Conservation (phyloP, 148 eudicot genomes). For the Chenopodium berlandieri region DNA sequence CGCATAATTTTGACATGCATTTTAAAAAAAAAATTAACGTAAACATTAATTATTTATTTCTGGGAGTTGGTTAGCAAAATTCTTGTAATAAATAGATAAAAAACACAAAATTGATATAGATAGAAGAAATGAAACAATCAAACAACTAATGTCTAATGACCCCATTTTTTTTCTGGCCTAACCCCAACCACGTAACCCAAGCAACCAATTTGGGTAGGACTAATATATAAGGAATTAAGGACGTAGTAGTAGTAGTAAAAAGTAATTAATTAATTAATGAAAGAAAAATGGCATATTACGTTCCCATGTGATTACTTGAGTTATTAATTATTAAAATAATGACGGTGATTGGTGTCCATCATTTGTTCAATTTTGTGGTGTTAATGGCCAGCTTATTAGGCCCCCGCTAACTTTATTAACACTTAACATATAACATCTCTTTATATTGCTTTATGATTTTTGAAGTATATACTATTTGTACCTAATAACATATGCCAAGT, state of each 20-base stretch:
- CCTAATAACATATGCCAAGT: neutral
- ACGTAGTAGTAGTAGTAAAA: too few relatives aligned
- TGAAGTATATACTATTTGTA: conserved; percentile 4
- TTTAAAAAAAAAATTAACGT: too few relatives aligned
- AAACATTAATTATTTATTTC: too few relatives aligned
- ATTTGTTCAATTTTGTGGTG: conserved; percentile 13
- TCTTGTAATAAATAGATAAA: too few relatives aligned
- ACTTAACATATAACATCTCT: neutral
- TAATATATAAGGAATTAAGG: too few relatives aligned
- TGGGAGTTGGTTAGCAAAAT: too few relatives aligned
- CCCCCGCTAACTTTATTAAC: neutral
- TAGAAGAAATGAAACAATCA: too few relatives aligned
- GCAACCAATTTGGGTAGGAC: neutral
- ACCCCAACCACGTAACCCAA: neutral
- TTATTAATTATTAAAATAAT: conserved; percentile 6
- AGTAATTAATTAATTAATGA: too few relatives aligned
- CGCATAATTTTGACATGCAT: too few relatives aligned
- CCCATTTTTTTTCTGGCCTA: neutral
- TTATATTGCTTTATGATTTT: neutral
- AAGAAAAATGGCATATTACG: neutral
- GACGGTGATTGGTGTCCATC: conserved; percentile 23
- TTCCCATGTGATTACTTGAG: conserved; percentile 4
- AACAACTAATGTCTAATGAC: neutral
- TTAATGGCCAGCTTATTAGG: neutral
- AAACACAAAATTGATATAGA: too few relatives aligned